These are phyloP conservation scores for Ceratocystis ficicola DNA, from an alignment of 2,329 filamentous ascomycete genomes.

Conservation along the genomic window DNA sequence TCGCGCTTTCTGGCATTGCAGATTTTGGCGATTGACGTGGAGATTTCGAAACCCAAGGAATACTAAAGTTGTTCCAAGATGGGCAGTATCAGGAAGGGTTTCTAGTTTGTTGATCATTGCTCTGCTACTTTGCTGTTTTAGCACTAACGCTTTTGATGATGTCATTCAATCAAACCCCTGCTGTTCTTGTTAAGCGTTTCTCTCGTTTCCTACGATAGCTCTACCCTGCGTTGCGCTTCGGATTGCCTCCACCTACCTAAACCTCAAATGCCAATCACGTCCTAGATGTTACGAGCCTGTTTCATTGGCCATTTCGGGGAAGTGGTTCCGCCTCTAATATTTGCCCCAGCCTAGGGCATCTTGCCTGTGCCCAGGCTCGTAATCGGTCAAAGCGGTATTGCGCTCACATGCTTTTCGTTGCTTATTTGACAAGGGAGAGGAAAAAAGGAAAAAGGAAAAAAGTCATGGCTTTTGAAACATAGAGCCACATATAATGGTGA, in stretches of 20 bases:
- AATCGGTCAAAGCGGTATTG: neutral
- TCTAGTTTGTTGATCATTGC: neutral
- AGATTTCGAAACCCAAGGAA: constrained; percentile 30
- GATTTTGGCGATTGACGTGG: constrained; percentile 37
- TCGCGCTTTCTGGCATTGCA: constrained; percentile 43
- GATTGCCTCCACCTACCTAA: neutral
- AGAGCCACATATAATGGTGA: too few relatives aligned
- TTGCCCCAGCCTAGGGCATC: constrained; percentile 4
- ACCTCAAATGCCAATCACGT: constrained; percentile 9
- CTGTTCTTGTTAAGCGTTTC: neutral
- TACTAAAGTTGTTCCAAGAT: neutral
- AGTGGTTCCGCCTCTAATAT: neutral
- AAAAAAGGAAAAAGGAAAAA: neutral
- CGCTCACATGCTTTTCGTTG: neutral
- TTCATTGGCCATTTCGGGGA: constrained; percentile 11
- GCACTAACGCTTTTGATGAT: neutral
- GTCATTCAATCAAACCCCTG: neutral
- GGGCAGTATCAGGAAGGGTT: neutral
- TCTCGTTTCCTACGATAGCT: neutral
- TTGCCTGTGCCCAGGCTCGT: neutral
- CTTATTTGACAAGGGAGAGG: neutral
- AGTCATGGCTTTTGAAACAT: neutral
- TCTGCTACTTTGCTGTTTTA: neutral
- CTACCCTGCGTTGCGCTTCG: neutral
- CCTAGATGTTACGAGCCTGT: constrained; percentile 8